Evolutionary conservation across 768 basidiomycete genomes (phyloP).

Genomic region (Boletellus sp.): DNA sequence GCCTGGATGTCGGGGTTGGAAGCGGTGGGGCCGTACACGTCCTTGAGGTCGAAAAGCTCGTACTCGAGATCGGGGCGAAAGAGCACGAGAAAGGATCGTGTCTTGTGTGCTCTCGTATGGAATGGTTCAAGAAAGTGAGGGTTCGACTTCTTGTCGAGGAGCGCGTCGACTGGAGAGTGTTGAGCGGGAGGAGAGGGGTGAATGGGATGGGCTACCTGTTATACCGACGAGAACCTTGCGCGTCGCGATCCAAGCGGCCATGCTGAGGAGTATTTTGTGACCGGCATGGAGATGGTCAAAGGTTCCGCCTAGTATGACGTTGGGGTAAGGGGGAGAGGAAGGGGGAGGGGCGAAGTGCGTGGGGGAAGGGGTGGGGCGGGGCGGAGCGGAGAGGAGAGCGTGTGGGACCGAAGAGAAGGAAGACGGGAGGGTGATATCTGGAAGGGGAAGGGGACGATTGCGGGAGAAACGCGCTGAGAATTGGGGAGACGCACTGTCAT

Average conservation of each 20-base stretch:
- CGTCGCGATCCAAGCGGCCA: conserved; percentile 79
- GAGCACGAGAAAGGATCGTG: conserved; percentile 65
- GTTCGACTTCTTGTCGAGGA: conserved; percentile 71
- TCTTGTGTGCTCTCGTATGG: conserved; percentile 47
- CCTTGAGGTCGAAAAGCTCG: conserved; percentile 70
- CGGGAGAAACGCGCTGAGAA: conserved; percentile 1
- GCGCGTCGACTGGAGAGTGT: conserved; percentile 52
- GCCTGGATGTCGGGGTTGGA: conserved; percentile 88
- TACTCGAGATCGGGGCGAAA: conserved; percentile 65
- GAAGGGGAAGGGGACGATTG: neutral
- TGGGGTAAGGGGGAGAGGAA: conserved; percentile 43
- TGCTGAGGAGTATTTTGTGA: conserved; percentile 93
- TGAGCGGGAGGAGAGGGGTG: conserved; percentile 8
- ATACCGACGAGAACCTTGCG: conserved; percentile 87
- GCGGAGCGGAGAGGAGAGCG: conserved; percentile 13
- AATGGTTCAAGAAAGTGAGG: conserved; percentile 65
- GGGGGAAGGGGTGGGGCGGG: conserved; percentile 3
- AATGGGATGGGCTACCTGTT: conserved; percentile 50
- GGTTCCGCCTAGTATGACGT: conserved; percentile 89
- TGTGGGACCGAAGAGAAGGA: conserved; percentile 37
- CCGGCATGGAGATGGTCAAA: conserved; percentile 98
- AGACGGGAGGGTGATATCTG: conserved; percentile 39
- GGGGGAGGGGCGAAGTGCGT: neutral
- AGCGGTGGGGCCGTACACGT: conserved; percentile 90
- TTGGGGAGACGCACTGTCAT: conserved; percentile 39